Base-by-base conservation (phyloP, 179 eudicot genomes). In the Pouteria campechiana region DNA sequence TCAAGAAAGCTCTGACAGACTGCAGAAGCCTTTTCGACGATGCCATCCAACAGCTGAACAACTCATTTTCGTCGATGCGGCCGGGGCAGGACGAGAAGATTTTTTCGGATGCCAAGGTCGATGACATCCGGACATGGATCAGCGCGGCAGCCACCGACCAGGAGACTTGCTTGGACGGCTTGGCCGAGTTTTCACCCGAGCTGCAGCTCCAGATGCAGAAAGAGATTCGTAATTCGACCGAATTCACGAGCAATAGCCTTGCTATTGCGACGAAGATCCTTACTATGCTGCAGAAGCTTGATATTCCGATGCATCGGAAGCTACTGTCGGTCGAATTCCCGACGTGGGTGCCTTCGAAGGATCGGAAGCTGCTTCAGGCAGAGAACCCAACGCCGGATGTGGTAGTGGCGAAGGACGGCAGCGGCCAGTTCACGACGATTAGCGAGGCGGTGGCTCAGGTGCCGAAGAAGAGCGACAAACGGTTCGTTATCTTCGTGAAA, bases 121-220 rank as follows among this genome's bases (percentile, higher is more conserved):
- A 41, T 7, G 74, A 78, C 22, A 30, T 75, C 2, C 55, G 42
- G 29, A 82, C 93, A 3, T 78, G 83, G 83, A 44, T 82, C 37
- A 82, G 87, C 51, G 30, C 87, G 0, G 44, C 67, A 0, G 18
- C 78, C 5, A 82, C 93, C 0, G 70, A 82, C 45, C 81, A 72
- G 17, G 81, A 82, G 21, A 75, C 87, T 6, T 82, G 93, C 43
- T 21, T 82, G 5, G 93, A 82, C 36, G 67, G 80, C 0, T 37
- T 82, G 0, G 21, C 10, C 0, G 93, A 75, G 31, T 50, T 61
- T 1, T 58, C 70, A n/a, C 43, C 61, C 6, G 74, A 75, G 1
- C 31, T 63, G 8, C 54, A 27, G 3, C 7, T 2, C 0, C 14
- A 32, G 9, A 56, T 62, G 66, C 48, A 50, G 46, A n/a, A n/a